Evolutionary conservation across 805 yeast genomes (phyloP).

Genomic region (Helenozyma baotianmanensis): DNA sequence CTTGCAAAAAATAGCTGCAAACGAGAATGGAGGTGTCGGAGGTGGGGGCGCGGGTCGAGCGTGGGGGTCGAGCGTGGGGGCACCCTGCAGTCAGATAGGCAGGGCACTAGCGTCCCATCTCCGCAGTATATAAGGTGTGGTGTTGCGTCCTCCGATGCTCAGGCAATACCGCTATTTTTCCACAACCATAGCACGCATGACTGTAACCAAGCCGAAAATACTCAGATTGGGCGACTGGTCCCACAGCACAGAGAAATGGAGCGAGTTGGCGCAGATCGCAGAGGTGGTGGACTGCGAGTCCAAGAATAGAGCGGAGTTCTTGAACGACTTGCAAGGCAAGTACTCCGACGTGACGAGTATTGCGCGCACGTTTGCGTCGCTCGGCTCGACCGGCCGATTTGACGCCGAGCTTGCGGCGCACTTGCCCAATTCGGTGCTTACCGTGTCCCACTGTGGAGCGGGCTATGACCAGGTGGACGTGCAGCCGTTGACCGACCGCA

Average conservation of each 20-base stretch:
- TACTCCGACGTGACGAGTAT: conserved; percentile 40
- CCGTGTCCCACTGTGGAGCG: conserved; percentile 64
- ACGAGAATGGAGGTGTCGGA: too few species aligned
- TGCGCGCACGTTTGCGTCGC: conserved; percentile 52
- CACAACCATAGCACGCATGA: too few species aligned
- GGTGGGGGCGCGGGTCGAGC: too few species aligned
- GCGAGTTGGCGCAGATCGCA: conserved; percentile 18
- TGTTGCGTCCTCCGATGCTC: too few species aligned
- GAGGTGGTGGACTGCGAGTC: conserved; percentile 36
- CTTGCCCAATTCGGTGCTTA: conserved; percentile 50
- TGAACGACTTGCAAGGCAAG: conserved; percentile 40
- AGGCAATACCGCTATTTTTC: too few species aligned
- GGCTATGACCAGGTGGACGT: conserved; percentile 73
- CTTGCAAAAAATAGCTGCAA: too few species aligned
- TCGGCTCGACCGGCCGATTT: conserved; percentile 54
- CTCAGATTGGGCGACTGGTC: conserved; percentile 16
- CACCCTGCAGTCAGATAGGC: too few species aligned
- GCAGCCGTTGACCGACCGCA: conserved; percentile 43
- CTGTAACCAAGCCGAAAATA: conserved; percentile 12
- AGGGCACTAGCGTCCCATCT: too few species aligned
- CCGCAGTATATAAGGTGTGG: too few species aligned
- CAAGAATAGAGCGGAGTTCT: conserved; percentile 33
- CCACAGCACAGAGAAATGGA: conserved; percentile 11
- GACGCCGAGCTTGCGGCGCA: conserved; percentile 55
- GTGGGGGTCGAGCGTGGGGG: too few species aligned